Evolutionary conservation across 768 basidiomycete species (phyloP).

Genomic region (Phylloporus sp.): DNA sequence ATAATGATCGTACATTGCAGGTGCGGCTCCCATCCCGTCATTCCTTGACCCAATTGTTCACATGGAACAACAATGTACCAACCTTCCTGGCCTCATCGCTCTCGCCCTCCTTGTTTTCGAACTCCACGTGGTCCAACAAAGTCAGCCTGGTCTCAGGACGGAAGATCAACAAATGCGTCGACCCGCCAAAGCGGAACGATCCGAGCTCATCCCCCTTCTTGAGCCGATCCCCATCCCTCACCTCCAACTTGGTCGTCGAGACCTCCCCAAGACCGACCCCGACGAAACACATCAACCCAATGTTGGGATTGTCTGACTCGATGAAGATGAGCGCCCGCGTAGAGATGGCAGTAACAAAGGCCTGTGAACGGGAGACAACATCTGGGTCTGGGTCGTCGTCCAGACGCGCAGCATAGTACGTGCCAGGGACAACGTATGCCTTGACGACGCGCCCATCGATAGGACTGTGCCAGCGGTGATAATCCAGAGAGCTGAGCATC

Average conservation of each 20-base stretch:
- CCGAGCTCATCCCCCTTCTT: slow-evolving; percentile 54
- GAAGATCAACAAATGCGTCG: slow-evolving; percentile 46
- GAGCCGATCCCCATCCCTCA: slow-evolving; percentile 41
- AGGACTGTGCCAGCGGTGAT: slow-evolving; percentile 64
- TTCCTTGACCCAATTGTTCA: too few species aligned
- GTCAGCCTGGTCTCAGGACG: slow-evolving; percentile 24
- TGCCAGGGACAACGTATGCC: slow-evolving; percentile 44
- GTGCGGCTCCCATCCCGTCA: too few species aligned
- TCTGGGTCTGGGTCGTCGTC: slow-evolving; percentile 26
- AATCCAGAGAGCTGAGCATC: slow-evolving; percentile 49
- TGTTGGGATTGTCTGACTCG: slow-evolving; percentile 46
- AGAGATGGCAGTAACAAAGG: slow-evolving; percentile 42
- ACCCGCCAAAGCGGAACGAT: slow-evolving; percentile 63
- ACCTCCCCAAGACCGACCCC: slow-evolving; percentile 60
- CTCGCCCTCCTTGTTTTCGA: too few species aligned
- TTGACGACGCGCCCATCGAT: slow-evolving; percentile 42
- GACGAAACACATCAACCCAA: slow-evolving; percentile 57
- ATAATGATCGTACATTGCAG: too few species aligned
- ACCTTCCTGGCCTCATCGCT: slow-evolving; percentile 1
- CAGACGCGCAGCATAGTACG: slow-evolving; percentile 42
- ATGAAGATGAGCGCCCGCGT: slow-evolving; percentile 57
- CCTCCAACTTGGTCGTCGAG: slow-evolving; percentile 52
- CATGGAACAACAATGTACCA: too few species aligned
- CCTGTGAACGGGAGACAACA: neutral
- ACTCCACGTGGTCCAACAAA: slow-evolving; percentile 6